Conservation (phyloP, 2,329 filamentous ascomycete species). For the Achaetomium macrosporum region DNA sequence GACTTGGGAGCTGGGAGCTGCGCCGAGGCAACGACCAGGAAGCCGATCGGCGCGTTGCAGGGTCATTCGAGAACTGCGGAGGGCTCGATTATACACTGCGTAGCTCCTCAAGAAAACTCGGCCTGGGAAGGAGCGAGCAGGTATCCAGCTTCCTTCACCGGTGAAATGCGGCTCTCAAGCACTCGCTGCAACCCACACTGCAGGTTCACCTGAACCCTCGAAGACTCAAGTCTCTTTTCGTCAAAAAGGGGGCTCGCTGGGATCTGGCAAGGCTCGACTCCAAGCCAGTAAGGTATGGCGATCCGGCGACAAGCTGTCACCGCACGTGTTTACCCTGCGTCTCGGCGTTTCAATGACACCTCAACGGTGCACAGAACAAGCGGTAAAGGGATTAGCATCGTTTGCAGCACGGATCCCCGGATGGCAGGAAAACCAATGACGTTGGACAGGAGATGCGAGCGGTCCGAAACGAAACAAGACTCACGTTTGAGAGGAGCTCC, state of each 20-base stretch:
- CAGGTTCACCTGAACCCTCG: neutral
- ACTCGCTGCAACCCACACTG: neutral
- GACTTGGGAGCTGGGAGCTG: neutral
- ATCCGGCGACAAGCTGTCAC: neutral
- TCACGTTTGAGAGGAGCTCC: slow-evolving; percentile 18
- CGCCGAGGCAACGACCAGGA: too few species aligned
- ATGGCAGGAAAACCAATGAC: slow-evolving; percentile 4
- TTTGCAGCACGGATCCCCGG: neutral
- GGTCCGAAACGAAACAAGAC: slow-evolving; percentile 21
- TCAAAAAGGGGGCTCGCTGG: neutral
- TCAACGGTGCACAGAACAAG: neutral
- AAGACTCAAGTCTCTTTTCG: neutral
- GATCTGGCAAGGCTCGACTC: neutral
- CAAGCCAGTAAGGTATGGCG: neutral
- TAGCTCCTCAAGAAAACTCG: neutral
- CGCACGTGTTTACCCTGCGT: slow-evolving; percentile 9
- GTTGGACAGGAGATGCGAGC: slow-evolving; percentile 10
- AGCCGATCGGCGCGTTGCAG: neutral
- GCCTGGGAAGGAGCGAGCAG: neutral
- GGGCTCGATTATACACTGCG: neutral
- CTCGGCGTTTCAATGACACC: slow-evolving; percentile 10
- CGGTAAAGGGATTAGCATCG: neutral
- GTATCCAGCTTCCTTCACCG: neutral
- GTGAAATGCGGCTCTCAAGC: neutral
- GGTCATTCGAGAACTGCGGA: neutral